Evolutionary conservation across 345 rosid genomes (phyloP), one percentile per base, ranked within the genome.

Genomic region (Salix viminalis): DNA sequence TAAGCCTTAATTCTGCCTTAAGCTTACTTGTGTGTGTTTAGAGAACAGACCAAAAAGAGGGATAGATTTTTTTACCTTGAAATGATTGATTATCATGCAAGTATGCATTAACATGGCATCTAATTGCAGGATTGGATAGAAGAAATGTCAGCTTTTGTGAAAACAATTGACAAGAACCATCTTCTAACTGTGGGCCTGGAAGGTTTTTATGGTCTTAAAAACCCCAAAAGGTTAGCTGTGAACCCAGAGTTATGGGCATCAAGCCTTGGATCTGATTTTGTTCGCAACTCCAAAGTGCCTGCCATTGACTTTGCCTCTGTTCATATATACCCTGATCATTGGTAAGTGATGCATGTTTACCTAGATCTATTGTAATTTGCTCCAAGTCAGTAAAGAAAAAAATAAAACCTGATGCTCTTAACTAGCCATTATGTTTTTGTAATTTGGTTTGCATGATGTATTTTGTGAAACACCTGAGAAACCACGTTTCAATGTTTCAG

Each of bases 321-420:
- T 85, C 99, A 95, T 83, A 87, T 90, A 85, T 95, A 95, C 81
- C 94, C 99, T 1, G 99, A 95, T 76, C 98, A 91, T 77, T 95
- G 98, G 98, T 93, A 84, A 85, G 89, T 71, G 28, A 50, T 39
- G 12, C 66, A 56, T 41, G 50, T 39, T 28, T 58, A 13, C 44
- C 6, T 36, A 13, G 46, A 2, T n/a, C 39, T 14, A 37, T 14
- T 67, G 16, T 41, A 21, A n/a, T 34, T 16, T 34, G 41, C 37
- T 16, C 44, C 44, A 34, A 15, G 70, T 23, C 46, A 13, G 16
- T 44, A 44, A 3, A 13, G 16, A 44, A 44, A 44, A 44, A 44
- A 13, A 44, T 44, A 13, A 44, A 44, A 44, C 4, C 14, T 44
- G 50, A 44, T 44, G 50, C 13, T 44, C 4, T 44, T 44, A 44